phyloP scores from a whole-genome alignment of 2,329 filamentous ascomycete species.

The Clonostachys sp. region DNA sequence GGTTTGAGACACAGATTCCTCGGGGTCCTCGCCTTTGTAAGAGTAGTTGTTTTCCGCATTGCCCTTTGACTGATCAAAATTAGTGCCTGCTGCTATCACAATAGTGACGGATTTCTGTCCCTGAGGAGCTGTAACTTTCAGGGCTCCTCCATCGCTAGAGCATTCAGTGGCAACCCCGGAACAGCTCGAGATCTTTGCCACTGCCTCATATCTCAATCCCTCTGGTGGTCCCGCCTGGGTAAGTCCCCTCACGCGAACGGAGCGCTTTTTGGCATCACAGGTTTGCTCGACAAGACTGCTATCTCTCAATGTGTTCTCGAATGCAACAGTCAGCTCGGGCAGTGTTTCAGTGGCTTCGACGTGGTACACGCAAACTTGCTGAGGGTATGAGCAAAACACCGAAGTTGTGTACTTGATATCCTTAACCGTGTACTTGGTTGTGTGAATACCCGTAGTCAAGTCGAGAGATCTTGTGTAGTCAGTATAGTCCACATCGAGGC shows the following conservation, averaged over 20 bases:
- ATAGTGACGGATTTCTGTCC: slow-evolving; percentile 22
- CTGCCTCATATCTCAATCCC: slow-evolving; percentile 38
- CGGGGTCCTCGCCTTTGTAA: slow-evolving; percentile 43
- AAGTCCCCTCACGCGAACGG: slow-evolving; percentile 22
- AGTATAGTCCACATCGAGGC: slow-evolving; percentile 1
- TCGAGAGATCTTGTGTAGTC: slow-evolving; percentile 6
- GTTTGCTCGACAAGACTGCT: slow-evolving; percentile 21
- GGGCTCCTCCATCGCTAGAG: slow-evolving; percentile 7
- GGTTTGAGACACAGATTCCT: slow-evolving; percentile 22
- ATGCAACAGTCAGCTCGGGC: slow-evolving; percentile 29
- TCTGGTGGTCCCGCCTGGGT: slow-evolving; percentile 31
- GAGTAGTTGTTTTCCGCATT: slow-evolving; percentile 34
- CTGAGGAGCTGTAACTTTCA: slow-evolving; percentile 17
- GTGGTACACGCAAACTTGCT: slow-evolving; percentile 20
- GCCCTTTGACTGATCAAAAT: slow-evolving; percentile 46
- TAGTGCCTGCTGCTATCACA: slow-evolving; percentile 37
- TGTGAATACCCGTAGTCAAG: slow-evolving; percentile 4
- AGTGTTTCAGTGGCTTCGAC: slow-evolving; percentile 13
- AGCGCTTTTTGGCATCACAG: slow-evolving; percentile 5
- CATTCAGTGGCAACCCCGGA: slow-evolving; percentile 1
- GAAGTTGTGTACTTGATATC: slow-evolving; percentile 9
- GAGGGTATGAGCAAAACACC: slow-evolving; percentile 37
- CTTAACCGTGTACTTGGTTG: slow-evolving; percentile 1
- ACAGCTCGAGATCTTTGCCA: slow-evolving; percentile 18
- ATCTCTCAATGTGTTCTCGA: slow-evolving; percentile 33